Conservation (phyloP, 2,329 filamentous ascomycete genomes). For the Calonectria naviculata region DNA sequence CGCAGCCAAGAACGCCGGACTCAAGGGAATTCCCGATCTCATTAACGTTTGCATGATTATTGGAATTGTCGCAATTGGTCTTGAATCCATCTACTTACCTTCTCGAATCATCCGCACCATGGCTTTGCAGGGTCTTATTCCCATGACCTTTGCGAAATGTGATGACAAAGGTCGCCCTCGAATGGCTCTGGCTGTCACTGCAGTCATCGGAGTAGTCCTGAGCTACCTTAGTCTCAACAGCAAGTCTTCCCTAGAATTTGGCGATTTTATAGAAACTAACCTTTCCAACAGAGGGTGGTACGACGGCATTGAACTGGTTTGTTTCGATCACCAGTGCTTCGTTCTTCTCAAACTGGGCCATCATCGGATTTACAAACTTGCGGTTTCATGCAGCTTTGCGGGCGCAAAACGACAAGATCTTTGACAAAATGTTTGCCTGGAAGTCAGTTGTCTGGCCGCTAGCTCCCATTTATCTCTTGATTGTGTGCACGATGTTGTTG, state of each 20-base stretch:
- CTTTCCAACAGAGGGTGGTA: not conserved
- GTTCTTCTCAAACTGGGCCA: not conserved
- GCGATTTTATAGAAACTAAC: too few species aligned
- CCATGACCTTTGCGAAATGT: constrained; percentile 11
- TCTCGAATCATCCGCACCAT: constrained; percentile 19
- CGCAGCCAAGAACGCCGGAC: constrained; percentile 20
- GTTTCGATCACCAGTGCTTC: not conserved
- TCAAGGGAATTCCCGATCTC: constrained; percentile 23
- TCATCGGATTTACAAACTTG: not conserved
- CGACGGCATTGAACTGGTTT: not conserved
- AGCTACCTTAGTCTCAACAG: constrained; percentile 26
- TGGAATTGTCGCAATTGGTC: constrained; percentile 27
- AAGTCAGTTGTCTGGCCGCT: not conserved
- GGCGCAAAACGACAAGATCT: not conserved
- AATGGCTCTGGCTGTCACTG: constrained; percentile 13
- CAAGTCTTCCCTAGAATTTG: not conserved
- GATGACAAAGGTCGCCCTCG: constrained; percentile 18
- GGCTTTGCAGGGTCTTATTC: constrained; percentile 15
- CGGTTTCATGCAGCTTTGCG: not conserved
- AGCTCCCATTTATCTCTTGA: not conserved
- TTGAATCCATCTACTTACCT: constrained; percentile 14
- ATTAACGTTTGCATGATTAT: constrained; percentile 37
- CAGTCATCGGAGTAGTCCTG: constrained; percentile 3
- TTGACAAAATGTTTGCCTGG: not conserved
- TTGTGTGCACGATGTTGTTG: not conserved